These are phyloP conservation scores for Eragrostis curvula DNA, from an alignment of 176 grass and related monocot genomes.

Conservation along the genomic window DNA sequence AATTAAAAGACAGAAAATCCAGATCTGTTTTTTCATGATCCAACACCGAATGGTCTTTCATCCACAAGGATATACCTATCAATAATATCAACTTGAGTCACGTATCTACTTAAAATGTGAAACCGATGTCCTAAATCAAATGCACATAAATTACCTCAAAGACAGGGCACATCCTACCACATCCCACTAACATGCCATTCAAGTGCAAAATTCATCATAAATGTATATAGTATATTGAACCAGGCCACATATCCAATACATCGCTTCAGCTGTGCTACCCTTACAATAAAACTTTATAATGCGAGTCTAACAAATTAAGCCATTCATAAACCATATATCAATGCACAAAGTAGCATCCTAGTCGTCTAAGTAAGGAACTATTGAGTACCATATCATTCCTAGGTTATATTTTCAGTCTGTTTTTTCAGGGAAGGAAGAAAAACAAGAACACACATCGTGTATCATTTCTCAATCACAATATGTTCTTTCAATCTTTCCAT, in stretches of 20 bases:
- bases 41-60: neutral
- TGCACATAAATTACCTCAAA: neutral
- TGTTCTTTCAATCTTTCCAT: too few species aligned
- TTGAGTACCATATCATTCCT: neutral
- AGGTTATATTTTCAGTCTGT: neutral
- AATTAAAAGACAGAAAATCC: too few species aligned
- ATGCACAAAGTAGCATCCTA: neutral
- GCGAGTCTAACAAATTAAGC: neutral
- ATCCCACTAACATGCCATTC: neutral
- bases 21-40: too few species aligned
- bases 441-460: neutral
- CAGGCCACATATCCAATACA: neutral
- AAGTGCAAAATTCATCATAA: slow-evolving; percentile 3
- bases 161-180: neutral
- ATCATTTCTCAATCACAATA: neutral
- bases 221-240: too few species aligned
- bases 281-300: neutral
- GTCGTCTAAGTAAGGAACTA: neutral
- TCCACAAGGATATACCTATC: neutral
- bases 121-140: neutral
- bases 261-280: neutral
- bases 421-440: neutral
- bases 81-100: neutral
- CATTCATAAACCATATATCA: neutral
- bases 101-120: neutral